These are phyloP conservation scores for Haemoproteus tartakovskyi DNA, from an alignment of 169 alveolate genomes.

Conservation along the genomic window DNA sequence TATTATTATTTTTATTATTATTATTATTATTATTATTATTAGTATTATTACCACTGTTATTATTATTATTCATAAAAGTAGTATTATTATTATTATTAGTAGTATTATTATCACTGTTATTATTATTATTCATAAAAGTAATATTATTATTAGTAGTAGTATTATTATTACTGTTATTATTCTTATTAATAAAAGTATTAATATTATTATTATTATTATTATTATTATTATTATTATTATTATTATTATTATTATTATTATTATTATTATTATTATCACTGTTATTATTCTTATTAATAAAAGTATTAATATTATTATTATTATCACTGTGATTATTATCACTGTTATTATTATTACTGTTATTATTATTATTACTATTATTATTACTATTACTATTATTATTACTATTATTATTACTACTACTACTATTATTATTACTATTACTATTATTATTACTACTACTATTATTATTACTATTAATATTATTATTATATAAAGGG, in stretches of 20 bases:
- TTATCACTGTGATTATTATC: not conserved
- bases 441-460: not conserved
- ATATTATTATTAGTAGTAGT: not conserved
- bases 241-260: conserved; percentile 1
- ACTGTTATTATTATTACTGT: not conserved
- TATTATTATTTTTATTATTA: not conserved
- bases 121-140: too few relatives aligned
- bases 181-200: not conserved
- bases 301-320: not conserved
- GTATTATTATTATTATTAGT: too few relatives aligned
- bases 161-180: too few relatives aligned
- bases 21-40: too few relatives aligned
- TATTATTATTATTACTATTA: not conserved
- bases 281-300: not conserved
- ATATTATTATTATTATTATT: too few relatives aligned
- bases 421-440: not conserved
- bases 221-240: too few relatives aligned
- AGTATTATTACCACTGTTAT: not conserved
- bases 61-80: too few relatives aligned
- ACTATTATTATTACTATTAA: too few relatives aligned
- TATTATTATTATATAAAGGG: too few relatives aligned
- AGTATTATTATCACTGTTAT: not conserved
- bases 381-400: not conserved
- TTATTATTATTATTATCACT: not conserved
- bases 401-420: not conserved